Conservation (phyloP, 2,329 filamentous ascomycete genomes). For the Alternaria tenuissima region DNA sequence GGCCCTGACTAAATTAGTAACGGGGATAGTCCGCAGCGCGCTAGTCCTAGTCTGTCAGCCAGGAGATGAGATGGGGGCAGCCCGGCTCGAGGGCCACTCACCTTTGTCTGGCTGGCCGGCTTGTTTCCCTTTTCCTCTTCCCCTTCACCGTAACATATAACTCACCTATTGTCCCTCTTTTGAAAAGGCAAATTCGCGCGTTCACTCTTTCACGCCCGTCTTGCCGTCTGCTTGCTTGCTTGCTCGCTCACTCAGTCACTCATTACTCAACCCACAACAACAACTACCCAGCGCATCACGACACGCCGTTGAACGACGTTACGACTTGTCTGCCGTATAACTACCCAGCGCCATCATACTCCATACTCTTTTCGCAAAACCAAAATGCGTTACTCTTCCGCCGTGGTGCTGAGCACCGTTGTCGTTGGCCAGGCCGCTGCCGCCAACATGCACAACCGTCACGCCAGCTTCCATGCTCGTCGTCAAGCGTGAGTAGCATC, state of each 20-base stretch:
- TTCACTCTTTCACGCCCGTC: slow-evolving; percentile 51
- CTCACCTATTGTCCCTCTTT: slow-evolving; percentile 33
- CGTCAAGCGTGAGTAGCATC: slow-evolving; percentile 41
- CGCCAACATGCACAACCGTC: slow-evolving; percentile 41
- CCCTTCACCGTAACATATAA: slow-evolving; percentile 40
- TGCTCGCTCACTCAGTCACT: slow-evolving; percentile 37
- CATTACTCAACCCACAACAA: slow-evolving; percentile 24
- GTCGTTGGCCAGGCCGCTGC: slow-evolving; percentile 48
- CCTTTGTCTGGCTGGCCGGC: slow-evolving; percentile 31
- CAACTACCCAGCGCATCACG: slow-evolving; percentile 10
- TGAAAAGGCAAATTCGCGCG: slow-evolving; percentile 43
- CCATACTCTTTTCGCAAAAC: slow-evolving; percentile 9
- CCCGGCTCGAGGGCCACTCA: slow-evolving; percentile 29
- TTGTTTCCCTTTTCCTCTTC: slow-evolving; percentile 30
- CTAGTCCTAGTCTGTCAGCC: slow-evolving; percentile 21
- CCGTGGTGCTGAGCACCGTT: slow-evolving; percentile 49
- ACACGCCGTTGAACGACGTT: slow-evolving; percentile 40
- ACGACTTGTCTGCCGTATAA: slow-evolving; percentile 27
- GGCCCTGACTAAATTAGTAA: slow-evolving; percentile 33
- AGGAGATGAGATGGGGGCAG: slow-evolving; percentile 39
- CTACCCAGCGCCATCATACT: slow-evolving; percentile 16
- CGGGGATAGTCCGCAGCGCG: slow-evolving; percentile 28
- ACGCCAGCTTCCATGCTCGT: slow-evolving; percentile 49
- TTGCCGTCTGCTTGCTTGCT: slow-evolving; percentile 25
- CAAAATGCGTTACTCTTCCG: slow-evolving; percentile 49